Conservation (phyloP, 768 basidiomycete species). For the Gautieria morchelliformis region DNA sequence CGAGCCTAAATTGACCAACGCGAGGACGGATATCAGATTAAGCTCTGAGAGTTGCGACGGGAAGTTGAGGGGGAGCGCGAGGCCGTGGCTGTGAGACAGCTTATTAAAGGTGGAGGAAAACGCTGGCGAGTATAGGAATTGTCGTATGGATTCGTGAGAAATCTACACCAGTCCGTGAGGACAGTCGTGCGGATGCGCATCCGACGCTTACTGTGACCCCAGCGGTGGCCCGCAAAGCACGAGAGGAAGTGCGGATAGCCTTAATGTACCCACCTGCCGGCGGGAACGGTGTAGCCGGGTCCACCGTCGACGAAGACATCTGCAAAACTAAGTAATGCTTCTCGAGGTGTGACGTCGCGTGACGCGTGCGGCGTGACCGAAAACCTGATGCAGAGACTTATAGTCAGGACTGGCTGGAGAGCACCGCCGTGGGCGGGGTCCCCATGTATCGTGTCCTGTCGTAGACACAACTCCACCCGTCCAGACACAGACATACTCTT, state of each 20-base stretch:
- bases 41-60: constrained; percentile 64
- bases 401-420: background rate
- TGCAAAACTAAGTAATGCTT: too few relatives aligned
- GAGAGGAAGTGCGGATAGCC: constrained; percentile 45
- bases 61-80: constrained; percentile 73
- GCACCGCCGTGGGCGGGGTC: background rate
- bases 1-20: constrained; percentile 75
- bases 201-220: constrained; percentile 42
- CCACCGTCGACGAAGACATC: background rate
- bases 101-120: constrained; percentile 55
- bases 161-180: constrained; percentile 34
- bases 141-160: constrained; percentile 41
- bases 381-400: background rate
- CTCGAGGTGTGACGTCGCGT: too few relatives aligned
- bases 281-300: constrained; percentile 24
- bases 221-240: constrained; percentile 34
- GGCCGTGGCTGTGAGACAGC: constrained; percentile 55
- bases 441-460: background rate
- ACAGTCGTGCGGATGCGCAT: background rate
- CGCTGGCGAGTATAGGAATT: constrained; percentile 53
- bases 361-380: background rate
- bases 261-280: constrained; percentile 38
- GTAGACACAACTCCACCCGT: constrained; percentile 19
- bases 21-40: constrained; percentile 70
- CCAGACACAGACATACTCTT: constrained; percentile 27